Evolutionary conservation across 768 basidiomycete genomes (phyloP), one percentile per base, ranked within the genome.

Genomic region (Inosperma sp.): DNA sequence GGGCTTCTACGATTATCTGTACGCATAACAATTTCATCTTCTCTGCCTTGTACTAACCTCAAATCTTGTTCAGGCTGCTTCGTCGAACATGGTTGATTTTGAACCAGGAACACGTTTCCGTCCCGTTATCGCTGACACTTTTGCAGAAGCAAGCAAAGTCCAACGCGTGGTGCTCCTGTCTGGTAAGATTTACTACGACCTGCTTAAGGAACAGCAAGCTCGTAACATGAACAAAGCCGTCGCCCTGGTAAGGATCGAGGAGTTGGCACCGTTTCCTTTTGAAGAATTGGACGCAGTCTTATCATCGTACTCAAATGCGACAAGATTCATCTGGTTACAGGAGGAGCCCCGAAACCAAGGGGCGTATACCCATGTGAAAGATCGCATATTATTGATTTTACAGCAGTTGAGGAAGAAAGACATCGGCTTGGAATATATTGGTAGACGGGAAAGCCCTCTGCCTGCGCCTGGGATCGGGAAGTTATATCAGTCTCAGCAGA

Each of bases 261-360:
- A 94, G 62, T 73, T 95, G 2, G 80, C 83, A 6, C 93, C 93
- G 0, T 95, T 96, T 80, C 93, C 93, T 0, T 92, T 89, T 64
- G 50, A 62, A 0, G 69, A 70, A 19, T 68, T 93, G 0, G 61
- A 64, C 3, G 59, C 70, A 3, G 70, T 71, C 1, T 65, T 94
- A 26, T 41, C 56, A 33, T 56, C 65, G 3, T 89, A 88, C 59
- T 37, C 60, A 0, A 52, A 61, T 14, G 75, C 67, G 1, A 55
- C 58, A 3, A 75, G 81, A 46, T 61, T 78, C 26, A 37, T 77
- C 7, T 95, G 87, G 82, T 71, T 89, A 14, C 93, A 96, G 63
- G 93, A 94, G 61, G 93, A 94, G 62, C 84, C 92, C 3, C 79
- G 73, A 62, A 95, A 96, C 62, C 92, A 94, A 65, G 93, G 93